Conservation (phyloP, 495 filamentous ascomycete genomes). For the Usnea hakonensis region DNA sequence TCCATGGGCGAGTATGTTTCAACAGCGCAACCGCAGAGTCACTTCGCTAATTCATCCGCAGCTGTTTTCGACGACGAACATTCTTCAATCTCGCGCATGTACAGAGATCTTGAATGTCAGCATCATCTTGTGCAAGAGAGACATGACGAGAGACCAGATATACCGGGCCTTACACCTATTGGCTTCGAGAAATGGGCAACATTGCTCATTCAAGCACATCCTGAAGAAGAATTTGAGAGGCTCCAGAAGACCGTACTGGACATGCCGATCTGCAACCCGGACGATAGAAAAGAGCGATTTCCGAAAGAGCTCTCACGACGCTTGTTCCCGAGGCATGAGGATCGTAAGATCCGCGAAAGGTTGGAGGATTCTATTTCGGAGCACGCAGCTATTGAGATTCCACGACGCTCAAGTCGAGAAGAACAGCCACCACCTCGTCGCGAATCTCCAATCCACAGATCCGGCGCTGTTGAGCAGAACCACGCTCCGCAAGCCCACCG, state of each 20-base stretch:
- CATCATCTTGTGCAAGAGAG: conserved; percentile 72
- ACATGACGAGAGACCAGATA: conserved; percentile 50
- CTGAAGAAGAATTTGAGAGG: conserved; percentile 67
- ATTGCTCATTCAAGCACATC: conserved; percentile 64
- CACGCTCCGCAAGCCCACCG: conserved; percentile 20
- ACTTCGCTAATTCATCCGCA: conserved; percentile 17
- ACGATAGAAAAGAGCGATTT: conserved; percentile 65
- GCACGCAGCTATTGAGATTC: conserved; percentile 44
- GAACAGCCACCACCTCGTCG: conserved; percentile 12
- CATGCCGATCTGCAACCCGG: conserved; percentile 68
- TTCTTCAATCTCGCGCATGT: conserved; percentile 60
- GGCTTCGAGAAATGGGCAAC: conserved; percentile 79
- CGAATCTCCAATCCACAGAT: conserved; percentile 21
- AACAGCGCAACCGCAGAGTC: not conserved
- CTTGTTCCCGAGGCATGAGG: conserved; percentile 52
- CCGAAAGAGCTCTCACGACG: conserved; percentile 71
- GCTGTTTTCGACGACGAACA: conserved; percentile 48
- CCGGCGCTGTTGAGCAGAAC: conserved; percentile 18
- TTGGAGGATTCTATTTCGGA: conserved; percentile 39
- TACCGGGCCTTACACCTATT: conserved; percentile 69
- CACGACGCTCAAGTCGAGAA: conserved; percentile 31
- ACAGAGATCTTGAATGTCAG: conserved; percentile 65
- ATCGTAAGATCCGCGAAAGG: conserved; percentile 34
- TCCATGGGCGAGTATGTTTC: conserved; percentile 50
- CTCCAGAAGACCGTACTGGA: conserved; percentile 63